These are phyloP conservation scores for Dactylellina cionopaga DNA, from an alignment of 2,329 filamentous ascomycete genomes.

Conservation along the genomic window DNA sequence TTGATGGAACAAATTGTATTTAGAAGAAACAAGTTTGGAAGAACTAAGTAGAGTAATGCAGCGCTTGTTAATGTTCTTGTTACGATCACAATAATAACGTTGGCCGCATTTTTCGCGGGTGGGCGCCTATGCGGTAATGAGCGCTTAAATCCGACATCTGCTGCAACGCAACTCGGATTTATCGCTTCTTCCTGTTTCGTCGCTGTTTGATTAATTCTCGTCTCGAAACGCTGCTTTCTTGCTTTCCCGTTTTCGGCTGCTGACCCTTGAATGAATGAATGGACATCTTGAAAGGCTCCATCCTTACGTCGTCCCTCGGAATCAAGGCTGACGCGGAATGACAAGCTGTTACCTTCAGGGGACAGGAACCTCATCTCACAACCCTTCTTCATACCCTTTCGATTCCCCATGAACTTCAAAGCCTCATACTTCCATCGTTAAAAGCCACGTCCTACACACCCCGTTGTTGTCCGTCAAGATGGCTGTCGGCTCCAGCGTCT, in stretches of 20 bases:
- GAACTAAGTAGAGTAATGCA: too few relatives aligned
- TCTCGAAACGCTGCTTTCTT: neutral
- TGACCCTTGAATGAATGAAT: neutral
- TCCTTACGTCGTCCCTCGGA: constrained; percentile 16
- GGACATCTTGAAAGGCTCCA: neutral
- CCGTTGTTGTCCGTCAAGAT: constrained; percentile 17
- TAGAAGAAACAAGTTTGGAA: too few relatives aligned
- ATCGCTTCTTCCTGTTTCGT: too few relatives aligned
- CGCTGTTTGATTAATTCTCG: too few relatives aligned
- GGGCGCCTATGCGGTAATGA: neutral
- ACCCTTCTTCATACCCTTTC: too few relatives aligned
- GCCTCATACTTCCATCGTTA: too few relatives aligned
- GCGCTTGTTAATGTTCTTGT: too few relatives aligned
- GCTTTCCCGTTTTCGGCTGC: neutral
- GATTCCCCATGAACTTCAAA: neutral
- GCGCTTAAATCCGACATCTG: neutral
- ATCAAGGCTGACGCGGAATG: constrained; percentile 4
- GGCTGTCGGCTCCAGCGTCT: constrained; percentile 55
- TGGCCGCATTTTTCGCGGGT: too few relatives aligned
- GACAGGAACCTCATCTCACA: too few relatives aligned
- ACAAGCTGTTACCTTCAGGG: neutral
- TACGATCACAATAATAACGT: too few relatives aligned
- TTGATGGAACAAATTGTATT: too few relatives aligned
- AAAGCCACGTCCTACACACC: too few relatives aligned
- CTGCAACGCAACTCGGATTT: neutral